These are phyloP conservation scores for Caryopteris hybrid DNA, from an alignment of 305 asterid genomes.

Conservation along the genomic window DNA sequence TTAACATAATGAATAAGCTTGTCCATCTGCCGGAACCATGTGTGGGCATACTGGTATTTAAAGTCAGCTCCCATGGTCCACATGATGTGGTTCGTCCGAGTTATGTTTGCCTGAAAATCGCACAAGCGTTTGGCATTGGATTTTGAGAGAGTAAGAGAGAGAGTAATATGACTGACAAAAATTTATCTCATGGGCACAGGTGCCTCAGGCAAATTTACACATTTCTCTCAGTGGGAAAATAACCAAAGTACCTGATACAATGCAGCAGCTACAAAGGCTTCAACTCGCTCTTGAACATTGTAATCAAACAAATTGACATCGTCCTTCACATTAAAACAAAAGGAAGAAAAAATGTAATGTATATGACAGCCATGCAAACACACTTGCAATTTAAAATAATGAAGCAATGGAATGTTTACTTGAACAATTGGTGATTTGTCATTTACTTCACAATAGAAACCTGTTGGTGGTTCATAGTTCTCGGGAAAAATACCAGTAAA, in stretches of 20 bases:
- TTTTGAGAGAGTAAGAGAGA: neutral
- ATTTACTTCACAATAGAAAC: constrained; percentile 64
- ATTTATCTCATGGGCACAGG: neutral
- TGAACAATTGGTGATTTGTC: constrained; percentile 57
- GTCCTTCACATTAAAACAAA: constrained; percentile 30
- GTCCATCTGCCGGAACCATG: constrained; percentile 74
- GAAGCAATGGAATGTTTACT: constrained; percentile 28
- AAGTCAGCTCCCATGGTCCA: constrained; percentile 87
- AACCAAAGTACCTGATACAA: constrained; percentile 41
- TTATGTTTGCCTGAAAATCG: constrained; percentile 55
- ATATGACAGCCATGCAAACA: neutral
- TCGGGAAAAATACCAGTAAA: constrained; percentile 70
- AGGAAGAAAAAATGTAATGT: neutral
- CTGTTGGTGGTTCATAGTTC: constrained; percentile 67
- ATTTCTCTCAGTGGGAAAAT: neutral
- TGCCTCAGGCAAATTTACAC: neutral
- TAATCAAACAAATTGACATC: constrained; percentile 48
- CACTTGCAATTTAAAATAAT: neutral
- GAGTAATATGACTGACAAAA: neutral
- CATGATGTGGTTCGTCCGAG: constrained; percentile 73
- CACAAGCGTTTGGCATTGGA: neutral
- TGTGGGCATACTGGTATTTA: constrained; percentile 61
- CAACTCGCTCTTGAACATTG: constrained; percentile 60
- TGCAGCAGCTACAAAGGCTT: constrained; percentile 66
- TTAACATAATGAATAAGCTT: constrained; percentile 80